These are phyloP conservation scores for Houttuynia cordata DNA, from an alignment of 164 flowering plant species.

Conservation along the genomic window DNA sequence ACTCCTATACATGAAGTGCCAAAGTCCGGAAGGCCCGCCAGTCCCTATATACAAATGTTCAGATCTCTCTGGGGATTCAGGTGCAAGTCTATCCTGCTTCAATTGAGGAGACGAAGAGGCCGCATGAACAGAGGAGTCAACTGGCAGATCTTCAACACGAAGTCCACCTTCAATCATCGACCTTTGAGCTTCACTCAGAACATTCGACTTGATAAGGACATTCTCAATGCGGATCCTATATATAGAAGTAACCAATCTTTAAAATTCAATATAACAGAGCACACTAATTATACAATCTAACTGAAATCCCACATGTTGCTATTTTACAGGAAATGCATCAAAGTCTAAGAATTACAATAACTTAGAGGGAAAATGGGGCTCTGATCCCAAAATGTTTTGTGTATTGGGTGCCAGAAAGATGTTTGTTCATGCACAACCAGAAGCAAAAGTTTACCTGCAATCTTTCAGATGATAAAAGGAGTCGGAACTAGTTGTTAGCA, in stretches of 20 bases:
- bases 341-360: no score
- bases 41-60: constrained; percentile 30
- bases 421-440: background rate
- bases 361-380: no score
- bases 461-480: constrained; percentile 95
- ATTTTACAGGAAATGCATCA: no score
- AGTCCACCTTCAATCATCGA: constrained; percentile 86
- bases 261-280: background rate
- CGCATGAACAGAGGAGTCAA: constrained; percentile 42
- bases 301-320: no score
- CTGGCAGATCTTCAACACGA: constrained; percentile 82
- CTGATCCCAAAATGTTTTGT: no score
- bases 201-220: constrained; percentile 87
- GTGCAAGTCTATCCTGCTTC: constrained; percentile 34
- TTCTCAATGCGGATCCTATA: constrained; percentile 69
- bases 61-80: constrained; percentile 35
- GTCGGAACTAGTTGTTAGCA: constrained; percentile 95
- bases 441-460: constrained; percentile 52
- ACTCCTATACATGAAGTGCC: constrained; percentile 97
- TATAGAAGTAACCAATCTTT: background rate
- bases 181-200: constrained; percentile 87
- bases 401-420: no score
- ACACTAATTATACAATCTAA: no score
- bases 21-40: constrained; percentile 94
- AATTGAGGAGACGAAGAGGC: constrained; percentile 47